Conservation (phyloP, 176 grass and related monocot species). For the Dactylis glomerata region DNA sequence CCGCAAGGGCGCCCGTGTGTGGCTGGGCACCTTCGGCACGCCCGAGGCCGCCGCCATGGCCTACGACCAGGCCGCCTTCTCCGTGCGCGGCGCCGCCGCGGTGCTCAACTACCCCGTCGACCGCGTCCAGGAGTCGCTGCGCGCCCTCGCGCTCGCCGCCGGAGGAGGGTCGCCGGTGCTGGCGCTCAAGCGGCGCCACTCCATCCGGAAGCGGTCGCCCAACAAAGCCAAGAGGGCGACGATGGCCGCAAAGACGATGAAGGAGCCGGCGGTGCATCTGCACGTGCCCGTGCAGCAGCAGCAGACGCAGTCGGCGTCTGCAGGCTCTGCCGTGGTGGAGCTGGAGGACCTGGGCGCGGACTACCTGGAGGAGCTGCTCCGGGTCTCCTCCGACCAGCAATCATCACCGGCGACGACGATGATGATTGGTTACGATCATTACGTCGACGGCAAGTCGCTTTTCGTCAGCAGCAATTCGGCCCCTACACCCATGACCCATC, state of each 20-base stretch:
- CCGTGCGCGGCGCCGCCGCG: conserved; percentile 64
- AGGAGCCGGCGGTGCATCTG: no score
- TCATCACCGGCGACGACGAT: not conserved
- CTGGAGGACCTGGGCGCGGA: conserved; percentile 73
- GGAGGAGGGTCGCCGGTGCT: conserved; percentile 44
- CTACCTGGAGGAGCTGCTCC: conserved; percentile 78
- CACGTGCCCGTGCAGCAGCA: not conserved
- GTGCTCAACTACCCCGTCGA: conserved; percentile 77
- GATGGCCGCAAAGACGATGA: not conserved
- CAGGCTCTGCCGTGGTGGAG: conserved; percentile 42
- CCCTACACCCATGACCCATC: not conserved
- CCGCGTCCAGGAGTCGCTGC: conserved; percentile 68
- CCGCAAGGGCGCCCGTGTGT: conserved; percentile 65
- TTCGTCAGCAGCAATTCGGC: not conserved
- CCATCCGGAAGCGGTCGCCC: conserved; percentile 46
- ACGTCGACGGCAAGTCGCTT: not conserved
- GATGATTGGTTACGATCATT: not conserved
- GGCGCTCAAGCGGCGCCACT: conserved; percentile 69
- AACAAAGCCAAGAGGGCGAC: conserved; percentile 30
- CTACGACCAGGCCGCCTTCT: conserved; percentile 87
- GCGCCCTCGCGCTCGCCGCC: conserved; percentile 30
- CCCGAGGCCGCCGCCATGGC: conserved; percentile 74
- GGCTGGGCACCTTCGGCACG: conserved; percentile 79
- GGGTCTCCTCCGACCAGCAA: conserved; percentile 40
- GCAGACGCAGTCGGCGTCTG: not conserved